These are phyloP conservation scores for Backusella psychrophila DNA, from an alignment of 192 early-diverging fungal genomes.

Conservation along the genomic window DNA sequence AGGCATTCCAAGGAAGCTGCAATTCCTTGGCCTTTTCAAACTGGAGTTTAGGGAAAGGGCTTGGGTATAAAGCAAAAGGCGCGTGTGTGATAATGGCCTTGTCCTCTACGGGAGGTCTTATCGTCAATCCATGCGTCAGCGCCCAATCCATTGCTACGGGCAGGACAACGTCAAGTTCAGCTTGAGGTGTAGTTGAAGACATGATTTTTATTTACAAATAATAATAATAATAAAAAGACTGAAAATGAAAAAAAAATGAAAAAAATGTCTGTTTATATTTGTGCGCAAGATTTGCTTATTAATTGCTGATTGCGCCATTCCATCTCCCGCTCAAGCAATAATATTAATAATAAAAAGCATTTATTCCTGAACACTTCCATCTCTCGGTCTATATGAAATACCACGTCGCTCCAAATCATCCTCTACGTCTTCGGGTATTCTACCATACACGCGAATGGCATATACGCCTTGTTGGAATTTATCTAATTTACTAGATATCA, in stretches of 20 bases:
- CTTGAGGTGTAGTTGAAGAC: conserved; percentile 17
- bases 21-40: conserved; percentile 74
- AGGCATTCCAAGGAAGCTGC: conserved; percentile 76
- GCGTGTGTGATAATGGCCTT: conserved; percentile 67
- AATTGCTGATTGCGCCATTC: not conserved
- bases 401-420: conserved; percentile 67
- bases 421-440: conserved; percentile 72
- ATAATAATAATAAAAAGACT: not conserved
- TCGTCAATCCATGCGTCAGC: conserved; percentile 76
- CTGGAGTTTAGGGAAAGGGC: conserved; percentile 70
- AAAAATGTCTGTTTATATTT: not conserved
- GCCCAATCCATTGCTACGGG: conserved; percentile 80
- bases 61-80: conserved; percentile 84
- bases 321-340: not conserved
- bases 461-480: conserved; percentile 70
- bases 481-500: conserved; percentile 26
- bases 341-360: not conserved
- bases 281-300: not conserved
- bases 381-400: conserved; percentile 67
- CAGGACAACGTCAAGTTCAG: conserved; percentile 40
- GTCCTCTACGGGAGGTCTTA: conserved; percentile 55
- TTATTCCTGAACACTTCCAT: conserved; percentile 49
- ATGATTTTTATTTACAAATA: not conserved
- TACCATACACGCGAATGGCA: conserved; percentile 70
- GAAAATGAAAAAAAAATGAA: not conserved